Evolutionary conservation across 495 filamentous ascomycete species (phyloP).

Genomic region (Aspergillus cavernicola): DNA sequence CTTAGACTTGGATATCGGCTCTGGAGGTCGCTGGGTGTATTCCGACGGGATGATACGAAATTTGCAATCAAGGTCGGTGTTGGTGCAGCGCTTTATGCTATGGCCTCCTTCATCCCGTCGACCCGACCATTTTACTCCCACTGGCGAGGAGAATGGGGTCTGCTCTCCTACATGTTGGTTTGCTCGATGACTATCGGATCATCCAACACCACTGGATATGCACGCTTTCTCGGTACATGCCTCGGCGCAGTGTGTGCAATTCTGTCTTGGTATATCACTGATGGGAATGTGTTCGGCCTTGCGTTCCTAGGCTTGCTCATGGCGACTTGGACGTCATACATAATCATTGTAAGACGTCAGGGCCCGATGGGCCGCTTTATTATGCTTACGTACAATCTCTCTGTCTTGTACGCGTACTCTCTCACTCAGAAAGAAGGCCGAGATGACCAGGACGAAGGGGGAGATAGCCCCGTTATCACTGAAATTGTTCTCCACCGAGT

Average conservation of each 20-base stretch:
- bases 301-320: conserved; percentile 77
- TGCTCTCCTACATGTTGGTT: conserved; percentile 96
- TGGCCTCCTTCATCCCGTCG: conserved; percentile 75
- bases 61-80: conserved; percentile 92
- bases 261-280: conserved; percentile 68
- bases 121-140: conserved; percentile 77
- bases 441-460: conserved; percentile 77
- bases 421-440: conserved; percentile 70
- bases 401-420: conserved; percentile 89
- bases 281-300: conserved; percentile 68
- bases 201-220: conserved; percentile 83
- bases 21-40: conserved; percentile 54
- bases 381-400: conserved; percentile 95
- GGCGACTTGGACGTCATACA: conserved; percentile 77
- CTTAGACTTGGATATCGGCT: conserved; percentile 45
- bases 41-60: conserved; percentile 64
- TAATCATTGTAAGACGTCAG: conserved; percentile 79
- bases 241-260: conserved; percentile 75
- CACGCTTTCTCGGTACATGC: conserved; percentile 84
- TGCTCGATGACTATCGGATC: conserved; percentile 97
- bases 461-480: conserved; percentile 72
- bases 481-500: conserved; percentile 91
- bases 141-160: conserved; percentile 96
- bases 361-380: conserved; percentile 91
- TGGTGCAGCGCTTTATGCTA: conserved; percentile 80